Evolutionary conservation across 2,329 filamentous ascomycete species (phyloP), one percentile per base, ranked within the genome.

Genomic region (Cladosporium sp.): DNA sequence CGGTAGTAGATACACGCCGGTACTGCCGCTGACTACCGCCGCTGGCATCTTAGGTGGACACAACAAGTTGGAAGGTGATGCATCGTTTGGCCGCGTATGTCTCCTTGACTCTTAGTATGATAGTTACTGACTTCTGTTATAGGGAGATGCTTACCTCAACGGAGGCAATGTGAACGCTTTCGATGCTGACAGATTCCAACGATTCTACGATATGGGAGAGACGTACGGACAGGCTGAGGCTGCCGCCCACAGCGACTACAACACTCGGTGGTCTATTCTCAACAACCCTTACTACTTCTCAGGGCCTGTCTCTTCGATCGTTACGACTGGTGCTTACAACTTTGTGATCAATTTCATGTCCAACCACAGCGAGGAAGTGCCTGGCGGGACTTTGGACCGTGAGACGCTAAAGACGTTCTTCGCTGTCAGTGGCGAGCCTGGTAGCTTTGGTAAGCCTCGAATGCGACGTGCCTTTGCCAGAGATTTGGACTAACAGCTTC

Each of bases 201-300:
- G 14, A n/a, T 50, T 50, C 46, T 50, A 50, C 46, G 18, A 50
- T 26, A 21, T 50, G n/a, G 46, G 21, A 11, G 44, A 50, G n/a
- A 50, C 46, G 16, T 50, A 50, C 46, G 1, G 5, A 14, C 23
- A 23, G 4, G 46, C 46, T 26, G 46, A 50, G 23, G 23, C 46
- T 26, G 46, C 46, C 46, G 46, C 46, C 21, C 46, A 50, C 46
- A 23, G n/a, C 46, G 46, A 50, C 46, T 50, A 50, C 46, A 50
- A 50, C 8, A 50, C 46, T 14, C 8, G 46, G 7, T 50, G 46
- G 58, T 72, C 70, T 29, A 72, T 77, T 50, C 64, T 65, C 26
- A 69, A 58, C 40, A 77, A 77, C 65, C 73, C 75, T 6, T 73
- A 75, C 67, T 76, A 70, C 70, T 76, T 74, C 69, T 68, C 71